Base-by-base conservation (phyloP, 495 filamentous ascomycete species). In the Parathielavia hyrcaniae region DNA sequence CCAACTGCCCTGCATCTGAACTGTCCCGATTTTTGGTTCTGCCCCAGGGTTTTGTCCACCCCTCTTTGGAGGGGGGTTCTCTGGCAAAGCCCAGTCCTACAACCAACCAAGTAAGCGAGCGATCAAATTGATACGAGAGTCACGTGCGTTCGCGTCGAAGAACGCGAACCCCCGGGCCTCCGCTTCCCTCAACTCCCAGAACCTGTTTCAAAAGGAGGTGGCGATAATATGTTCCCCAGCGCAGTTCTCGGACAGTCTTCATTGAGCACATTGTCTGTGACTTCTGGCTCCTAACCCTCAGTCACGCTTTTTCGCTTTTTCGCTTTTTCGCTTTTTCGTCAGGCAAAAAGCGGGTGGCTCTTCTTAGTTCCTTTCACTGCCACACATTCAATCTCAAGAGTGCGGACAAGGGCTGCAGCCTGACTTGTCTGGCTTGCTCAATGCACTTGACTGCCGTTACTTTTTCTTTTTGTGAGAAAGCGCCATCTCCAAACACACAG, bases 111-210 rank as follows among this genome's bases (percentile, higher is more conserved):
- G 59, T 52, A 55, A 60, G 51, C 45, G 26, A 56, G 50, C 53
- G 39, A 55, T 39, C 63, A 39, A 63, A 32, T 54, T 41, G 35
- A 19, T n/a, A 45, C 53, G 22, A 39, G 53, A 26, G 57, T 65
- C 65, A 68, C 55, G 65, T 68, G 65, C 43, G 39, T 57, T 65
- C 65, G 65, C 63, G 65, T 68, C 32, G 16, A 10, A 52, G 45
- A 43, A 36, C 59, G 58, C 65, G 65, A 63, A 63, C 51, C 35
- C 23, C 40, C 53, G 41, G 26, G 2, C 53, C 50, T 41, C 36
- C 38, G 52, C 48, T 47, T 41, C 53, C 45, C 16, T 34, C 14
- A 39, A 38, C 12, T 36, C 26, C 38, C 50, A 26, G 51, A 20
- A 36, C 35, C 50, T 61, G 45, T 26, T n/a, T 38, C 30, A 14